These are phyloP conservation scores for Naganishia sp. DNA, from an alignment of 1,284 basidiomycete species.

Conservation along the genomic window DNA sequence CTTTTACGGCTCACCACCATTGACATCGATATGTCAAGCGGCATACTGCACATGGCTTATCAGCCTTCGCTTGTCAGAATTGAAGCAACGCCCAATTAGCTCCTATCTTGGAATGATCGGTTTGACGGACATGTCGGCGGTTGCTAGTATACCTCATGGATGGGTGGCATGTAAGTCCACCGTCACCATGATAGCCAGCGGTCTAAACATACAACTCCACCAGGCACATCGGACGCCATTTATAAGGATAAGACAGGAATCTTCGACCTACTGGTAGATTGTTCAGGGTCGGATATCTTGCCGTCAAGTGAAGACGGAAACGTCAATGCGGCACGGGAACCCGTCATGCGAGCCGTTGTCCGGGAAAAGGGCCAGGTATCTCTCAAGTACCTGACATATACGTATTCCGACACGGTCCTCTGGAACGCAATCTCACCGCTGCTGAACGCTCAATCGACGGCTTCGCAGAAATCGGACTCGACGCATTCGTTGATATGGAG, in stretches of 20 bases:
- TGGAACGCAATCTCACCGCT: constrained; percentile 22
- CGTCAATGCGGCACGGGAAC: constrained; percentile 4
- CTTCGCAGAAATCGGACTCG: neutral
- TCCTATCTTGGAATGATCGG: constrained; percentile 31
- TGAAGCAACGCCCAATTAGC: neutral
- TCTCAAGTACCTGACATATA: constrained; percentile 22
- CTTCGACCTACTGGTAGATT: constrained; percentile 34
- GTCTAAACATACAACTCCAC: neutral
- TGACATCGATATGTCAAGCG: constrained; percentile 29
- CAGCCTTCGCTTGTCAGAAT: constrained; percentile 10
- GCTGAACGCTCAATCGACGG: neutral
- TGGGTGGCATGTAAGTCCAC: constrained; percentile 33
- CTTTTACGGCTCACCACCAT: constrained; percentile 32
- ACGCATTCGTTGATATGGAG: constrained; percentile 21
- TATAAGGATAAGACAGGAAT: constrained; percentile 31
- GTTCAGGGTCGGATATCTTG: constrained; percentile 17
- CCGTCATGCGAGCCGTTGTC: constrained; percentile 25
- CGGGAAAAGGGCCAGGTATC: constrained; percentile 16
- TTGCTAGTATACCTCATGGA: constrained; percentile 25
- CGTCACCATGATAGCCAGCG: neutral
- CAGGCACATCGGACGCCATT: constrained; percentile 34
- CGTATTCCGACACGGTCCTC: constrained; percentile 27
- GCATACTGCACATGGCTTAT: constrained; percentile 33
- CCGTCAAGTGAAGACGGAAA: neutral
- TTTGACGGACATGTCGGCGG: constrained; percentile 30